phyloP scores from a whole-genome alignment of 164 flowering plant species.

The Sextonia rubra region DNA sequence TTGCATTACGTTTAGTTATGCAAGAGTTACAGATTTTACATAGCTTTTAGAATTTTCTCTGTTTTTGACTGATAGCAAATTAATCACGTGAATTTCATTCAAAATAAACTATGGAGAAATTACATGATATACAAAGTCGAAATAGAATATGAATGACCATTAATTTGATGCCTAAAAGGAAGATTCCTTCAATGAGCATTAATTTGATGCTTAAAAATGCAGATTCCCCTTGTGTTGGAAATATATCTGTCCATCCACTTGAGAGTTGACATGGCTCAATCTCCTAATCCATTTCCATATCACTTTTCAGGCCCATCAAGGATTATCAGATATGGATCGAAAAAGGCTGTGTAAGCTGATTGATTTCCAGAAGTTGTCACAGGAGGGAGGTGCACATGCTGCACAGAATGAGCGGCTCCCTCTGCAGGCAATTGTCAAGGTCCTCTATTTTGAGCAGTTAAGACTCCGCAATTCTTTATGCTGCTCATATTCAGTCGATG shows the following conservation, averaged over 20 bases:
- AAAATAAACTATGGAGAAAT: neutral
- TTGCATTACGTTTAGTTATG: neutral
- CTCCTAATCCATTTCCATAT: constrained; percentile 7
- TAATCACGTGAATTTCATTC: neutral
- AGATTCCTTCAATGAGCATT: neutral
- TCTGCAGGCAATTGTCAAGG: constrained; percentile 86
- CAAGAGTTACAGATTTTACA: neutral
- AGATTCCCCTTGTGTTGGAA: neutral
- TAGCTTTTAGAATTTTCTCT: neutral
- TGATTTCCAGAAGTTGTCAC: constrained; percentile 92
- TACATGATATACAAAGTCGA: too few species aligned
- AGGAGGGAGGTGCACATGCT: constrained; percentile 94
- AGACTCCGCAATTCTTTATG: constrained; percentile 74
- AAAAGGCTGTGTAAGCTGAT: constrained; percentile 76
- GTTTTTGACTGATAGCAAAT: neutral
- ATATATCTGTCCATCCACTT: neutral
- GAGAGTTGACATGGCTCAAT: neutral
- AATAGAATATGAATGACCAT: neutral
- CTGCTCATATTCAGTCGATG: constrained; percentile 48
- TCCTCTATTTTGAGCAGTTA: constrained; percentile 86
- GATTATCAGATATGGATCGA: constrained; percentile 65
- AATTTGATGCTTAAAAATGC: neutral
- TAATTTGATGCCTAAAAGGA: too few species aligned
- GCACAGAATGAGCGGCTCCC: constrained; percentile 98
- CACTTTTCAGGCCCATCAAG: constrained; percentile 77